A percentile compares a stretch with the other conserved stretches of the same genome.
These are phyloP conservation scores for Beauveria asiatica DNA, from an alignment of 2,329 filamentous ascomycete species.

Conservation along the genomic window DNA sequence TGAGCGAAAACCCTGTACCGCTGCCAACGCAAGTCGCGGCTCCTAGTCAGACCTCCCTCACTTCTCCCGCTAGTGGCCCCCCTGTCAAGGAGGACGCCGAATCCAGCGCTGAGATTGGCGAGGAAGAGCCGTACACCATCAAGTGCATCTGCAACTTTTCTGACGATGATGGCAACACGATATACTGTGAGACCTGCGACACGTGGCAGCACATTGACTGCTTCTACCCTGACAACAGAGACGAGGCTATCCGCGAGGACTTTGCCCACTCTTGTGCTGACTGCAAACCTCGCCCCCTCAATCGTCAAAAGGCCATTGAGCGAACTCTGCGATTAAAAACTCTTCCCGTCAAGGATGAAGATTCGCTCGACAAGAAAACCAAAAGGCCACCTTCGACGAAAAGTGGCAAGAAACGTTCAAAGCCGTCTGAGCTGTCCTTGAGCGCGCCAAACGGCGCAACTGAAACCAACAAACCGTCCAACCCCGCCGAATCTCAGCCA, in stretches of 20 bases:
- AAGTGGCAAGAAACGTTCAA: conserved; percentile 74
- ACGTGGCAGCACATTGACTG: conserved; percentile 98
- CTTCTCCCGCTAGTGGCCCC: conserved; percentile 22
- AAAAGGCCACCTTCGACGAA: conserved; percentile 71
- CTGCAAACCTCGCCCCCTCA: conserved; percentile 70
- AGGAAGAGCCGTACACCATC: conserved; percentile 85
- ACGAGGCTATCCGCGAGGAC: conserved; percentile 60
- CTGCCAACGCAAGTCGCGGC: conserved; percentile 47
- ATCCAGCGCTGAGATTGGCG: conserved; percentile 43
- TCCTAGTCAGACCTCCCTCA: conserved; percentile 43
- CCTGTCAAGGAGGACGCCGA: conserved; percentile 32
- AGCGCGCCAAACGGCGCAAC: conserved; percentile 58
- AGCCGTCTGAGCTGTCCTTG: conserved; percentile 56
- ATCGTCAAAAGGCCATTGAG: conserved; percentile 66
- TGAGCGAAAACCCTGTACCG: conserved; percentile 50
- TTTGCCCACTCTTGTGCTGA: conserved; percentile 82
- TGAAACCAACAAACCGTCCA: conserved; percentile 42
- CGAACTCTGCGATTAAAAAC: conserved; percentile 53
- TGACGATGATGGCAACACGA: conserved; percentile 96
- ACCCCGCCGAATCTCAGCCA: conserved; percentile 44
- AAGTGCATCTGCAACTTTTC: conserved; percentile 93
- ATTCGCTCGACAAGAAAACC: conserved; percentile 57
- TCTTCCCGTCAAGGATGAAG: conserved; percentile 31
- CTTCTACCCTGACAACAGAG: conserved; percentile 72
- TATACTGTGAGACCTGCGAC: conserved; percentile 91